These are phyloP conservation scores for Aspergillus tanneri DNA, from an alignment of 2,329 filamentous ascomycete genomes.

Conservation along the genomic window DNA sequence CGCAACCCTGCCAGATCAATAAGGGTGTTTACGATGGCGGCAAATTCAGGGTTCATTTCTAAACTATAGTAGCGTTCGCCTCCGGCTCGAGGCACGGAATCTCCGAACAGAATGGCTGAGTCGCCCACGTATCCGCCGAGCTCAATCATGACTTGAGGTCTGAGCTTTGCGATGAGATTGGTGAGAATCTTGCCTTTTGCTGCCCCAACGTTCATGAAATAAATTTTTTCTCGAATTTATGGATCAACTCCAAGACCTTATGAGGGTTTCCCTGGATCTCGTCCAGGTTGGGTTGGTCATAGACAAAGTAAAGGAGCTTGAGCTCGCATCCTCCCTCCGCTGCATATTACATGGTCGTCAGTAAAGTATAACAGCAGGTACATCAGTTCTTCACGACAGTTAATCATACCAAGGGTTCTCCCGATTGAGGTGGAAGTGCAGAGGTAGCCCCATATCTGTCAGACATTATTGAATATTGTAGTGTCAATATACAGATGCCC, in stretches of 20 bases:
- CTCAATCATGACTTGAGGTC: slow-evolving; percentile 71
- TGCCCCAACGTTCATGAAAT: slow-evolving; percentile 77
- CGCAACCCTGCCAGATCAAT: slow-evolving; percentile 71
- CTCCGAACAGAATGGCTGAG: slow-evolving; percentile 73
- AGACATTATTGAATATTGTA: no score
- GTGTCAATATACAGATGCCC: no score
- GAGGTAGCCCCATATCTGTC: no score
- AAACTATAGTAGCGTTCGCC: slow-evolving; percentile 68
- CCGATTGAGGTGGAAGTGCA: no score
- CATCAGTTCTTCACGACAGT: no score
- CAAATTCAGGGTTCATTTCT: slow-evolving; percentile 73
- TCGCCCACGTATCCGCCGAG: slow-evolving; percentile 81
- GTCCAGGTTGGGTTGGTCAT: slow-evolving; percentile 60
- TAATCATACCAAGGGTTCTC: no score
- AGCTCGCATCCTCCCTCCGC: slow-evolving; percentile 65
- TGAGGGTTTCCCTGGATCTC: slow-evolving; percentile 63
- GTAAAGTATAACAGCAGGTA: no score
- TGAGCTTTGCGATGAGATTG: slow-evolving; percentile 64
- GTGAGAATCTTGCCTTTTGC: slow-evolving; percentile 71
- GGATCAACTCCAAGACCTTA: slow-evolving; percentile 66
- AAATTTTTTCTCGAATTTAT: slow-evolving; percentile 66
- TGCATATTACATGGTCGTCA: no score
- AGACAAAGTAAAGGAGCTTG: slow-evolving; percentile 69
- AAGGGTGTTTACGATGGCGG: slow-evolving; percentile 66
- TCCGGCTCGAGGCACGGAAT: slow-evolving; percentile 62